These are phyloP conservation scores for Erodium trifolium DNA, from an alignment of 441 rosid genomes.

Conservation along the genomic window DNA sequence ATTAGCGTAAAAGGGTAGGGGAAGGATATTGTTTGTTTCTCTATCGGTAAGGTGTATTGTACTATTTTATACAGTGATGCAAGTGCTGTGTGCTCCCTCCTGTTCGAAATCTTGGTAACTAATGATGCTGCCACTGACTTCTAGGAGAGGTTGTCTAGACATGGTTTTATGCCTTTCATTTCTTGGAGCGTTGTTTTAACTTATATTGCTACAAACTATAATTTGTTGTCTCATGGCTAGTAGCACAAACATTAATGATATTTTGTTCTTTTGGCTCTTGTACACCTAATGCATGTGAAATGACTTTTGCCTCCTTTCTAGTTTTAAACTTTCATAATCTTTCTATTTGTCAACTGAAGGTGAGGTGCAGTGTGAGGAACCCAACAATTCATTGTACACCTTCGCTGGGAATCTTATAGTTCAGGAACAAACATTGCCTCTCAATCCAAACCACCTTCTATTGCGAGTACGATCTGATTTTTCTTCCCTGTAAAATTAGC, in stretches of 20 bases:
- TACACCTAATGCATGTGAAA: background rate
- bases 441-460: conserved; percentile 89
- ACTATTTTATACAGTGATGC: background rate
- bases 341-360: conserved; percentile 48
- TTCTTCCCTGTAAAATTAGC: conserved; percentile 11
- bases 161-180: background rate
- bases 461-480: conserved; percentile 57
- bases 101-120: background rate
- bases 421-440: conserved; percentile 80
- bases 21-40: background rate
- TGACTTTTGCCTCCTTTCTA: background rate
- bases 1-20: background rate
- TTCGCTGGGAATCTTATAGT: conserved; percentile 91
- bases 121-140: background rate
- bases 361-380: conserved; percentile 98
- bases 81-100: conserved; percentile 1
- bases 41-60: background rate
- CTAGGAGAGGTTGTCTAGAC: conserved; percentile 5
- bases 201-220: background rate
- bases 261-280: background rate
- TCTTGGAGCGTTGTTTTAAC: background rate
- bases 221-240: background rate
- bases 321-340: conserved; percentile 10
- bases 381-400: conserved; percentile 93
- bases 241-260: background rate